Percentiles rank a stretch among this genome's conserved stretches.
Evolutionary conservation across 2,329 filamentous ascomycete genomes (phyloP).

Genomic region (Fusarium pilosicola): DNA sequence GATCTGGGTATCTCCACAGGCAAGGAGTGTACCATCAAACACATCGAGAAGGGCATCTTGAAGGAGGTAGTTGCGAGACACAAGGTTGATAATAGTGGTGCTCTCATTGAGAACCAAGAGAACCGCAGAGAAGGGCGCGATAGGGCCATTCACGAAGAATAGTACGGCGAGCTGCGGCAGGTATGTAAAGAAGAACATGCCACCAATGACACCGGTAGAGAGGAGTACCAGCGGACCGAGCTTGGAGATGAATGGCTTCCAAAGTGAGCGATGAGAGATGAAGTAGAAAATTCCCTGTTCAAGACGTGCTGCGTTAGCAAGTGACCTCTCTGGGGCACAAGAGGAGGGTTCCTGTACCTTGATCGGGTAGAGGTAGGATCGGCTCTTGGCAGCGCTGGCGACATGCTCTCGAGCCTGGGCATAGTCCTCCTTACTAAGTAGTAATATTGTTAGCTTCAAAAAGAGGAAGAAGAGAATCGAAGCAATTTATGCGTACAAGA

Average conservation of each 20-base stretch:
- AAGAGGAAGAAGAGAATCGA: not conserved
- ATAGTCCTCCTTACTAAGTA: constrained; percentile 73
- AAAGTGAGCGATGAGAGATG: constrained; percentile 63
- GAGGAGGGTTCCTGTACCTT: constrained; percentile 57
- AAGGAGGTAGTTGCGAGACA: constrained; percentile 77
- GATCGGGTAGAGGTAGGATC: constrained; percentile 87
- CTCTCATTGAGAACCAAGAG: constrained; percentile 74
- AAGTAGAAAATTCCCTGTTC: constrained; percentile 70
- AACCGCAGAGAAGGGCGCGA: constrained; percentile 78
- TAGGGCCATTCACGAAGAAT: constrained; percentile 84
- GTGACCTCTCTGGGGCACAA: not conserved
- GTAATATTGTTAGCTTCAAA: constrained; percentile 13
- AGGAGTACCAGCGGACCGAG: constrained; percentile 72
- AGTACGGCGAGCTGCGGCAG: constrained; percentile 84
- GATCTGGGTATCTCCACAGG: constrained; percentile 64
- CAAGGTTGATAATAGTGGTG: constrained; percentile 64
- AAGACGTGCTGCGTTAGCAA: constrained; percentile 13
- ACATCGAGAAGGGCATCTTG: constrained; percentile 87
- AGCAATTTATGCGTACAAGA: constrained; percentile 52
- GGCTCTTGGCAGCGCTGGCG: constrained; percentile 76
- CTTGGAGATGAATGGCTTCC: constrained; percentile 67
- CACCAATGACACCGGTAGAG: constrained; percentile 74
- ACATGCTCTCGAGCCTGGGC: constrained; percentile 71
- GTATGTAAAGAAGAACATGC: constrained; percentile 92
- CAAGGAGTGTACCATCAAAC: constrained; percentile 78